Evolutionary conservation across 306 rosid genomes (phyloP).

Genomic region (Vigna radiata): DNA sequence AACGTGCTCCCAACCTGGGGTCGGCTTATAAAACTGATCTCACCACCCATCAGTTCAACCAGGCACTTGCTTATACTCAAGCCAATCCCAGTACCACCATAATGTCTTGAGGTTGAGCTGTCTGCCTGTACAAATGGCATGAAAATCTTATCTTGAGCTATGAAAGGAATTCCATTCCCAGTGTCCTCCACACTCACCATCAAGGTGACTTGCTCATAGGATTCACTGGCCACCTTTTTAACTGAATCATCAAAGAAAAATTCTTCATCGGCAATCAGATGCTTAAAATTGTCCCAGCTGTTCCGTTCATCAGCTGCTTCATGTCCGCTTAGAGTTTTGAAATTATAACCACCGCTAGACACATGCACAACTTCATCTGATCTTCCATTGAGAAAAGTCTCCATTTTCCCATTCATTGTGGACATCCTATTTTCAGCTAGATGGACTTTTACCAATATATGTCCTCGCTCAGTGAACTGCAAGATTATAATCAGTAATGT

Average conservation of each 20-base stretch:
- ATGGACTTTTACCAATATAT: constrained; percentile 88
- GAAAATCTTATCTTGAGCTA: constrained; percentile 85
- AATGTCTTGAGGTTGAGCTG: constrained; percentile 94
- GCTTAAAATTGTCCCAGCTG: constrained; percentile 84
- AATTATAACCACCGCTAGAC: constrained; percentile 59
- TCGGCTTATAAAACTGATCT: constrained; percentile 73
- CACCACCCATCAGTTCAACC: constrained; percentile 96
- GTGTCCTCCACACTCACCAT: constrained; percentile 96
- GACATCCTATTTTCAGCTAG: constrained; percentile 64
- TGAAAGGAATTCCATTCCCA: constrained; percentile 92
- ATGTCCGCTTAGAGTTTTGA: constrained; percentile 79
- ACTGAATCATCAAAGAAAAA: constrained; percentile 57
- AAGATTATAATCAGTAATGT: constrained; percentile 42
- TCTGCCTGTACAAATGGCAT: constrained; percentile 98
- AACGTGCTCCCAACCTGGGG: constrained; percentile 96
- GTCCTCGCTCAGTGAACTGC: constrained; percentile 98
- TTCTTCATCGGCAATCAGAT: constrained; percentile 70
- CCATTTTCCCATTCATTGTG: constrained; percentile 57
- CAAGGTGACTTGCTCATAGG: constrained; percentile 71
- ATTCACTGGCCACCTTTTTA: constrained; percentile 48
- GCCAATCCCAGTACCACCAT: constrained; percentile 98
- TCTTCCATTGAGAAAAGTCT: constrained; percentile 63
- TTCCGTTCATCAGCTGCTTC: constrained; percentile 94
- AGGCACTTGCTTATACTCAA: constrained; percentile 97
- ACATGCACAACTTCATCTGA: constrained; percentile 56